Evolutionary conservation across 176 grass and related monocot species (phyloP).

Genomic region (Lolium multiflorum): DNA sequence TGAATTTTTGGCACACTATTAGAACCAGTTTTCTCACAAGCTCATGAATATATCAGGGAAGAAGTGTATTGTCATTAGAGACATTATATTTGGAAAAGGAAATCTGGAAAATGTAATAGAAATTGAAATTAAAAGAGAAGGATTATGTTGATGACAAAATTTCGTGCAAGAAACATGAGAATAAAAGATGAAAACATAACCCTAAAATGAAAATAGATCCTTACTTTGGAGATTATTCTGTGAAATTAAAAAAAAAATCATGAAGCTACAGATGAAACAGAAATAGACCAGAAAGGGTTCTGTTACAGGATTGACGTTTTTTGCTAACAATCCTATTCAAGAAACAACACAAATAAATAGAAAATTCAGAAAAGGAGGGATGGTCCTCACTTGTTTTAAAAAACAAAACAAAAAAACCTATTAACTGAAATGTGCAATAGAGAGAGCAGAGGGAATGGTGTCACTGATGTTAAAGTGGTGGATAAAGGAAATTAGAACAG

Average conservation of each 20-base stretch:
- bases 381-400: not conserved
- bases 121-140: not conserved
- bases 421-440: not conserved
- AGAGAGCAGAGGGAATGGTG: too few species aligned
- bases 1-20: not conserved
- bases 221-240: not conserved
- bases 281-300: not conserved
- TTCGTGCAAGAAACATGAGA: not conserved
- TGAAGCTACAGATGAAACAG: not conserved
- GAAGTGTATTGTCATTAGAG: not conserved
- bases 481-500: too few species aligned
- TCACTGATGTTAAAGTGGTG: too few species aligned
- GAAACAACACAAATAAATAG: not conserved
- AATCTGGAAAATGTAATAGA: not conserved
- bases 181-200: not conserved
- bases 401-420: not conserved
- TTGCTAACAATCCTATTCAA: not conserved
- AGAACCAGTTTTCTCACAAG: not conserved
- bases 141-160: not conserved
- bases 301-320: not conserved
- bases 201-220: not conserved
- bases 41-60: not conserved
- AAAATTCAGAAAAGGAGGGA: not conserved
- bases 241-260: not conserved
- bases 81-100: not conserved